phyloP scores from a whole-genome alignment of 331 rosid genomes.

The Rosa hybrid region DNA sequence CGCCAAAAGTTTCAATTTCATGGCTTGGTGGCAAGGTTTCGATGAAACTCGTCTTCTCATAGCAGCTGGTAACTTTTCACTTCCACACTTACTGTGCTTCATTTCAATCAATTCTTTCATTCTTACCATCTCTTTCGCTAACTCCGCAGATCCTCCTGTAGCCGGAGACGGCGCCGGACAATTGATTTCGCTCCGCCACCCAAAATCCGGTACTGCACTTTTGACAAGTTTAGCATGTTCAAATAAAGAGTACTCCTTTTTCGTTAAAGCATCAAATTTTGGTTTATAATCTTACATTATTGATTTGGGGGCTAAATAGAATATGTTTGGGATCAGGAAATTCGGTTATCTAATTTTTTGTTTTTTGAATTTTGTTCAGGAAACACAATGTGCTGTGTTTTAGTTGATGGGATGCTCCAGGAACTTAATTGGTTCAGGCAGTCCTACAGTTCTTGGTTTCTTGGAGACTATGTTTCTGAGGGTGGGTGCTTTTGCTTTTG shows the following conservation, averaged over 20 bases:
- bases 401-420: constrained; percentile 65
- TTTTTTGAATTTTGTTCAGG: constrained; percentile 38
- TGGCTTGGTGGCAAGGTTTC: constrained; percentile 66
- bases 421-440: constrained; percentile 93
- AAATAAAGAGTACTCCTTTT: background rate
- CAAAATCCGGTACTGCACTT: constrained; percentile 62
- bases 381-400: constrained; percentile 59
- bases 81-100: background rate
- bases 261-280: background rate
- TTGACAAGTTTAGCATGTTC: background rate
- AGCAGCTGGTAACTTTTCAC: constrained; percentile 51
- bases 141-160: constrained; percentile 47
- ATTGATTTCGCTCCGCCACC: constrained; percentile 67
- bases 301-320: background rate
- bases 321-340: background rate
- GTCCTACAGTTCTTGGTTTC: constrained; percentile 83
- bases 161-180: constrained; percentile 54
- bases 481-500: constrained; percentile 40
- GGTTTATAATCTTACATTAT: no score
- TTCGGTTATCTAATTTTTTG: background rate
- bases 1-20: constrained; percentile 21
- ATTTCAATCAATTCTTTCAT: background rate
- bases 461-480: constrained; percentile 77
- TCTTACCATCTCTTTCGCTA: background rate
- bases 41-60: constrained; percentile 80